Evolutionary conservation across 78 protist species (phyloP).

Genomic region (Cavenderia fasciculata): DNA sequence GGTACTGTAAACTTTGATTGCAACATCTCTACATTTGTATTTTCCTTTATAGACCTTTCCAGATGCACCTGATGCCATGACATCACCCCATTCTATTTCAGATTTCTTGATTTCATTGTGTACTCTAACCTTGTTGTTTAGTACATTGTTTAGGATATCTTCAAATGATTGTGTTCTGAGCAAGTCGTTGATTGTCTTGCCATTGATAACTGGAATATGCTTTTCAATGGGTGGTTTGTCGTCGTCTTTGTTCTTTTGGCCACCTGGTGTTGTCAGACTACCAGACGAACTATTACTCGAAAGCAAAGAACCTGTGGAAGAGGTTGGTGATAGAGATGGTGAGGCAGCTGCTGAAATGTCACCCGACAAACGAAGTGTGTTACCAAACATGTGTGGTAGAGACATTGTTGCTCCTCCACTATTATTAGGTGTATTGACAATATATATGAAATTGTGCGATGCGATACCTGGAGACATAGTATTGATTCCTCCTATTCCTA

Average conservation of each 20-base stretch:
- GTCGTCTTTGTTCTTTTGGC: background rate
- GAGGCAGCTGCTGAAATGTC: background rate
- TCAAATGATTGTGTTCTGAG: constrained; percentile 41
- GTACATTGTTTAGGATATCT: constrained; percentile 40
- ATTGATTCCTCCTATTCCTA: background rate
- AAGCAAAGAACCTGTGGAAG: background rate
- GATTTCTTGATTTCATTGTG: constrained; percentile 47
- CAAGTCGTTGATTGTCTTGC: constrained; percentile 49
- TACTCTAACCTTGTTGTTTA: constrained; percentile 29
- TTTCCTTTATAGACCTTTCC: constrained; percentile 70
- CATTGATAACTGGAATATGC: constrained; percentile 48
- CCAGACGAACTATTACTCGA: background rate
- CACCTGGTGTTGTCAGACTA: background rate
- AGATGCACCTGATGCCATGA: constrained; percentile 74
- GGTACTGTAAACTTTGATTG: constrained; percentile 66
- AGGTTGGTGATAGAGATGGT: background rate
- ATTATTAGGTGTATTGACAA: too few species aligned
- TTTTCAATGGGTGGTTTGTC: constrained; percentile 15
- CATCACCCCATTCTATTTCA: constrained; percentile 27
- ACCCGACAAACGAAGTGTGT: too few species aligned
- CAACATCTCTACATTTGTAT: constrained; percentile 68
- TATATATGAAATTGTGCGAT: too few species aligned
- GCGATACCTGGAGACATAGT: background rate
- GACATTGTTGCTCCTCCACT: too few species aligned
- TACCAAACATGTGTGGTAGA: too few species aligned